Percentiles rank a stretch among this genome's conserved stretches.
phyloP scores from a whole-genome alignment of 805 yeast species.

The Yueomyces sp. region DNA sequence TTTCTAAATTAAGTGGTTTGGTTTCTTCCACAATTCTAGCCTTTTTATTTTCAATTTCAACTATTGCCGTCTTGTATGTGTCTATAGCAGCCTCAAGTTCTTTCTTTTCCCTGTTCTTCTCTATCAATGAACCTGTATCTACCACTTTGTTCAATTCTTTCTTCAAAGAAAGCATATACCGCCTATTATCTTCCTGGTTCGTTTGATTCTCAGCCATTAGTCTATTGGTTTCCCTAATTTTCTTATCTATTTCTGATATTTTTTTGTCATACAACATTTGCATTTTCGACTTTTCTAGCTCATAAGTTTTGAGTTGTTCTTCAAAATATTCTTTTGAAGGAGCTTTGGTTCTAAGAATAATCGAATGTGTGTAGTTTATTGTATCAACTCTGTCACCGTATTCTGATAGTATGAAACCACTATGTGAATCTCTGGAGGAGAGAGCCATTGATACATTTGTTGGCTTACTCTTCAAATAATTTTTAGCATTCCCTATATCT shows the following conservation, averaged over 20 bases:
- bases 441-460: conserved; percentile 30
- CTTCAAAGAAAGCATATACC: conserved; percentile 3
- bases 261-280: conserved; percentile 14
- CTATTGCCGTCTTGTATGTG: conserved; percentile 15
- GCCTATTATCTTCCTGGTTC: not conserved
- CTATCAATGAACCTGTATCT: conserved; percentile 17
- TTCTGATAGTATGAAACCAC: conserved; percentile 36
- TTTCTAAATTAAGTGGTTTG: conserved; percentile 8
- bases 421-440: conserved; percentile 27
- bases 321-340: conserved; percentile 12
- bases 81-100: conserved; percentile 14
- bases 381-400: conserved; percentile 40
- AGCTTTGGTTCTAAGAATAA: conserved; percentile 9
- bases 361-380: conserved; percentile 26
- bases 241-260: conserved; percentile 12
- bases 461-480: conserved; percentile 24
- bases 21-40: conserved; percentile 9
- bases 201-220: conserved; percentile 1
- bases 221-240: conserved; percentile 19
- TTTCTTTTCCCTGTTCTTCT: conserved; percentile 12
- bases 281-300: not conserved
- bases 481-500: conserved; percentile 38
- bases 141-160: conserved; percentile 16
- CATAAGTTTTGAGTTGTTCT: conserved; percentile 7
- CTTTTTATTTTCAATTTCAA: conserved; percentile 13